Base-by-base conservation (phyloP, 1,284 basidiomycete species). In the Sanghuangporus sanghuang region DNA sequence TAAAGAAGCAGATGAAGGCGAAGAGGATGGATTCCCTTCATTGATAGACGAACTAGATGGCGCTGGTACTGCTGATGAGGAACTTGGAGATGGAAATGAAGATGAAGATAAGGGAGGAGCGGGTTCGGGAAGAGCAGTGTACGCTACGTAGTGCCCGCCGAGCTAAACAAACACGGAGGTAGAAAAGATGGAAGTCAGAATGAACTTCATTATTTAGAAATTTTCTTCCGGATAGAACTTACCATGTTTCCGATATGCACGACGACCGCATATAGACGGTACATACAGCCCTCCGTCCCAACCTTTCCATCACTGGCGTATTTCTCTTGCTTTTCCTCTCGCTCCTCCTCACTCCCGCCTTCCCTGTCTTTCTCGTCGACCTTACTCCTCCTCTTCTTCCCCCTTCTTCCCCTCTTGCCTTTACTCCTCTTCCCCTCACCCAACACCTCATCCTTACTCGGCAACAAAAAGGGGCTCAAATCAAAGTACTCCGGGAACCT, bases 161-260 rank as follows among this genome's bases (percentile, higher is more conserved):
- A 90, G 79, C 89, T 92, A 67, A 2, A 36, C 27, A 32, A 27
- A 27, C 27, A 27, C 27, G 27, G 27, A 27, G 27, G 27, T 27
- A 27, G 16, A 36, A 44, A 23, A 52, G 14, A 49, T 38, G 32
- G 27, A 49, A 56, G 32, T 46, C 14, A 46, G 49, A 52, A 52
- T 7, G 4, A 21, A 36, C 35, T 27, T 54, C 53, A 38, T 4
- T n/a, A 2, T 21, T n/a, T 49, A 9, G 21, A 18, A 16, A 18
- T 8, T 49, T 9, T 16, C 14, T 14, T 49, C 9, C 23, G 21
- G 9, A 27, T 52, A 12, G 32, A 66, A 76, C 80, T 62, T 64
- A 93, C 89, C 89, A 96, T 94, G 70, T 88, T 89, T 27, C 94
- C 94, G 62, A 93, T 87, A 74, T 97, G 95, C 57, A 96, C 93